These are phyloP conservation scores for Solanum hybrid DNA, from an alignment of 305 asterid genomes.

Conservation along the genomic window DNA sequence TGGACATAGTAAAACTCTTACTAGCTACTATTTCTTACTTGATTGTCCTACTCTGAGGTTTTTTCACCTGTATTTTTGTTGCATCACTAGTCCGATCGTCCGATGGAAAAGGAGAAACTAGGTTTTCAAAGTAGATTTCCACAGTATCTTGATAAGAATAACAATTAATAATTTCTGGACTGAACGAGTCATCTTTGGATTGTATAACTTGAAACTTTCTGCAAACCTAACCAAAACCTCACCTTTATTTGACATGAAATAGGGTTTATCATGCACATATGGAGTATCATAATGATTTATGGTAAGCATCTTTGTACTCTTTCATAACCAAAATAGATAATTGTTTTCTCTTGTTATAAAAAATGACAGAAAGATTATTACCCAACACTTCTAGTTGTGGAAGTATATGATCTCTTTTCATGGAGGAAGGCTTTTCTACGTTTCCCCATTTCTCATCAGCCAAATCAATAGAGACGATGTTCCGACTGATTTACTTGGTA, in stretches of 20 bases:
- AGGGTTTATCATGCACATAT: constrained; percentile 6
- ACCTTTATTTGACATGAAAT: constrained; percentile 27
- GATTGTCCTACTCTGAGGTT: background rate
- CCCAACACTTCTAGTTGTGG: no score
- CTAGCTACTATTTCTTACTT: background rate
- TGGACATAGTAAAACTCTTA: background rate
- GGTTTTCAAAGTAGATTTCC: constrained; percentile 25
- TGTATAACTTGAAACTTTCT: constrained; percentile 19
- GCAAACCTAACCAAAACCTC: constrained; percentile 23
- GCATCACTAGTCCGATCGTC: background rate
- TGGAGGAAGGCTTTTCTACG: no score
- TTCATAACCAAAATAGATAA: constrained; percentile 44
- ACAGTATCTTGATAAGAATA: background rate
- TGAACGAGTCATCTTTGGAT: constrained; percentile 19
- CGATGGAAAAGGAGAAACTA: background rate
- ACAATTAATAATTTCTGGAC: background rate
- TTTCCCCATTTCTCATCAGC: no score
- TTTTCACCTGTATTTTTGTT: background rate
- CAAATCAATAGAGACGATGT: no score
- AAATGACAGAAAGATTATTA: no score
- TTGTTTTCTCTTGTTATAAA: no score
- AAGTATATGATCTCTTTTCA: no score
- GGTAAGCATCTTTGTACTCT: constrained; percentile 24
- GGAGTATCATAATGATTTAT: background rate
- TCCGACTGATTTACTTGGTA: no score